Conservation (phyloP, 2,329 filamentous ascomycete species). For the Harringtonia aguacate region DNA sequence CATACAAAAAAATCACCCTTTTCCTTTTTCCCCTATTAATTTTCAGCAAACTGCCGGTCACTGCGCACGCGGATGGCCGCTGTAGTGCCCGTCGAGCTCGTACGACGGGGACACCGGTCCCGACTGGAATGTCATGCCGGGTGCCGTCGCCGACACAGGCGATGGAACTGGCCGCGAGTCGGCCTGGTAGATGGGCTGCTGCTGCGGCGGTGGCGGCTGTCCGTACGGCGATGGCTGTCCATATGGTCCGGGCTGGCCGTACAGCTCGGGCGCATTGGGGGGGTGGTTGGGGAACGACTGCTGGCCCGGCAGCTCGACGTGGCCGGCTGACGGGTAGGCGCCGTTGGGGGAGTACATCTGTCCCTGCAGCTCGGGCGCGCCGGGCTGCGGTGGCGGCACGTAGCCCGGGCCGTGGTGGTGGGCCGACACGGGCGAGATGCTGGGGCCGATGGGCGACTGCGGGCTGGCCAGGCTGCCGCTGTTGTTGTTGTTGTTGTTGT, state of each 20-base stretch:
- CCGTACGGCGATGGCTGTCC: constrained; percentile 3
- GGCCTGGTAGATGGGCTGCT: constrained; percentile 10
- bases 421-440: constrained; percentile 17
- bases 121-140: constrained; percentile 21
- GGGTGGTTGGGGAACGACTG: constrained; percentile 4
- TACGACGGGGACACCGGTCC: constrained; percentile 25
- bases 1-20: too few relatives aligned
- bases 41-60: background rate
- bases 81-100: constrained; percentile 14
- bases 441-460: background rate
- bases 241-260: too few relatives aligned
- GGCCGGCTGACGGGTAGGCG: background rate
- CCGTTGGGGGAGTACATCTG: background rate
- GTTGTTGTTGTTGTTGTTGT: constrained; percentile 1
- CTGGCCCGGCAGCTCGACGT: constrained; percentile 3
- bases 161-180: constrained; percentile 6
- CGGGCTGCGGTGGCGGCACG: constrained; percentile 9
- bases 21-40: too few relatives aligned
- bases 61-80: background rate
- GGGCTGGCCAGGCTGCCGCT: too few relatives aligned
- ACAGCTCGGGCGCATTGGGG: constrained; percentile 14
- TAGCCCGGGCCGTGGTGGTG: constrained; percentile 13
- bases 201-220: constrained; percentile 4
- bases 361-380: constrained; percentile 16
- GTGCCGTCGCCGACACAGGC: background rate